Evolutionary conservation across 768 basidiomycete genomes (phyloP).

Genomic region (Leucosporidium creatinivorum): DNA sequence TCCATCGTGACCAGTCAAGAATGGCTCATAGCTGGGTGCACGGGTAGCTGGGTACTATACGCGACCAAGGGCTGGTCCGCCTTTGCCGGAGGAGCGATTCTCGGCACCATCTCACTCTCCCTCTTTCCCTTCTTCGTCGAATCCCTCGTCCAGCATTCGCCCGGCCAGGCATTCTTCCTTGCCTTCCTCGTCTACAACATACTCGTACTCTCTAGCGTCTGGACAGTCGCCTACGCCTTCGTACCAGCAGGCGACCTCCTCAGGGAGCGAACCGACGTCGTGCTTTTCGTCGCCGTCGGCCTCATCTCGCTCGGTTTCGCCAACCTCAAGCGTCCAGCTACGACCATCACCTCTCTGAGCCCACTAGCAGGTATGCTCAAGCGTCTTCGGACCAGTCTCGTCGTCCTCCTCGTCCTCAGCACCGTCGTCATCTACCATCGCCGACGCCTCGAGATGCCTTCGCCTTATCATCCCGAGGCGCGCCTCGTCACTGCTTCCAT

Average conservation of each 20-base stretch:
- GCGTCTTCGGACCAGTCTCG: neutral
- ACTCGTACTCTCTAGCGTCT: conserved; percentile 17
- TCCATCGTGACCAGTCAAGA: neutral
- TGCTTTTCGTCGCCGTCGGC: conserved; percentile 11
- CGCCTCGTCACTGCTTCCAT: conserved; percentile 73
- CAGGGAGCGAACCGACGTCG: conserved; percentile 25
- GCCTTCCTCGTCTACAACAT: conserved; percentile 17
- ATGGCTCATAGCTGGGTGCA: neutral
- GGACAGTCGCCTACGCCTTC: conserved; percentile 30
- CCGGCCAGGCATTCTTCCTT: neutral
- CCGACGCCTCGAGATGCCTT: neutral
- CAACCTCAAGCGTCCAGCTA: neutral
- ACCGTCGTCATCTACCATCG: neutral
- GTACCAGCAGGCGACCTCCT: conserved; percentile 20
- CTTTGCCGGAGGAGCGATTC: conserved; percentile 12
- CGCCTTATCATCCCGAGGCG: conserved; percentile 37
- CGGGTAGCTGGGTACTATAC: neutral
- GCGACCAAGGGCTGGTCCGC: conserved; percentile 5
- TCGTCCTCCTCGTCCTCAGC: conserved; percentile 1
- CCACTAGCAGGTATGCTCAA: neutral
- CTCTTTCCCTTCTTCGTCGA: conserved; percentile 15
- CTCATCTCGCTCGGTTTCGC: conserved; percentile 11
- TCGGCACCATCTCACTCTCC: conserved; percentile 13
- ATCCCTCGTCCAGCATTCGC: neutral
- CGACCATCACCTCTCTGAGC: too few relatives aligned